Conservation (phyloP, 495 filamentous ascomycete species). For the Endocarpon pusillum region DNA sequence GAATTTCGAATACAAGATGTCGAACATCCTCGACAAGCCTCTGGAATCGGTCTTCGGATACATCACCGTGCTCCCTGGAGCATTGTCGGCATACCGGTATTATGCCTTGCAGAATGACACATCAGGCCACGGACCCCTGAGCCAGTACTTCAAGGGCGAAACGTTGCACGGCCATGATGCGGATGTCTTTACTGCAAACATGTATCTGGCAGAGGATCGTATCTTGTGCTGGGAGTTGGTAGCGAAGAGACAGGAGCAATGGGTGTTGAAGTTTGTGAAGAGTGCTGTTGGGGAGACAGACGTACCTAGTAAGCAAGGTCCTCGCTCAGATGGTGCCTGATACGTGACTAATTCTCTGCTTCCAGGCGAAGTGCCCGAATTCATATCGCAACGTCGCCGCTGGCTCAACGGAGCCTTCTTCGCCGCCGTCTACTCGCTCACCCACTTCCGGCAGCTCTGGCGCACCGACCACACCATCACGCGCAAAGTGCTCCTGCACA, state of each 20-base stretch:
- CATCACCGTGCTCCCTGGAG: slow-evolving; percentile 91
- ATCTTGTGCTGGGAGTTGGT: slow-evolving; percentile 99
- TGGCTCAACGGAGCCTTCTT: slow-evolving; percentile 99
- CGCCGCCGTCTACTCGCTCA: slow-evolving; percentile 90
- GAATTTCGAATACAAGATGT: slow-evolving; percentile 99
- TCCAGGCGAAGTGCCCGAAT: slow-evolving; percentile 48
- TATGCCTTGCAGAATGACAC: slow-evolving; percentile 95
- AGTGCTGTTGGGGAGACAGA: slow-evolving; percentile 91
- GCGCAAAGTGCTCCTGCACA: slow-evolving; percentile 80
- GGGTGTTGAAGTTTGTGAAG: slow-evolving; percentile 97
- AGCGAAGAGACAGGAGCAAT: slow-evolving; percentile 82
- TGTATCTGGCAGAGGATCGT: slow-evolving; percentile 97
- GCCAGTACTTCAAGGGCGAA: slow-evolving; percentile 99
- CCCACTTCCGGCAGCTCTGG: slow-evolving; percentile 92
- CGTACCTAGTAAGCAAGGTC: slow-evolving; percentile 55
- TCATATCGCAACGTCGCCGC: slow-evolving; percentile 84
- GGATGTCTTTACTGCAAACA: slow-evolving; percentile 97
- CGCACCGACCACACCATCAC: slow-evolving; percentile 75
- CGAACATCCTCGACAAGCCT: slow-evolving; percentile 95
- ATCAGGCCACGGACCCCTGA: slow-evolving; percentile 84
- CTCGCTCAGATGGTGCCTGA: not conserved
- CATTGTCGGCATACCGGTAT: slow-evolving; percentile 87
- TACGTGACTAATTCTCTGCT: slow-evolving; percentile 1
- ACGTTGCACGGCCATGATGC: slow-evolving; percentile 92
- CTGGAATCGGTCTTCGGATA: slow-evolving; percentile 95